A percentile compares a stretch with the other conserved stretches of the same genome.
phyloP scores from a whole-genome alignment of 306 rosid species.

The Castanospermum australe region DNA sequence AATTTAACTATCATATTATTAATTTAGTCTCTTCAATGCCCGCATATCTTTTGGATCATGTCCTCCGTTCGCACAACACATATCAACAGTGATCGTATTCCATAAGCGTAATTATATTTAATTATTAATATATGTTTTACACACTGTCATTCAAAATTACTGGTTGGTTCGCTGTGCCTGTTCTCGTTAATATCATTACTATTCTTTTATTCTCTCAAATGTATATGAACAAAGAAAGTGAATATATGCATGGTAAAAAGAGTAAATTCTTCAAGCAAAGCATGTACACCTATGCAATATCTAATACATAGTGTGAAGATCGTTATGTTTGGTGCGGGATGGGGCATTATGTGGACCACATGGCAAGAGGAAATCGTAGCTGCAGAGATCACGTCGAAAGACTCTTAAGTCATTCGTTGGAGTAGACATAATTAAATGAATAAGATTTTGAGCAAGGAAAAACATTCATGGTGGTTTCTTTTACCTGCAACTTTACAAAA shows the following conservation, averaged over 20 bases:
- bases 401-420: conserved; percentile 15
- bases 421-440: not conserved
- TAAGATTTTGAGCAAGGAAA: conserved; percentile 6
- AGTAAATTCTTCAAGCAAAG: not conserved
- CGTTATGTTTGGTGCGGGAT: not conserved
- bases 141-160: not conserved
- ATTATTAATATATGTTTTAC: not conserved
- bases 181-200: too few relatives aligned
- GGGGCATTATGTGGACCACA: conserved; percentile 8
- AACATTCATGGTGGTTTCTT: conserved; percentile 3
- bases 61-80: conserved; percentile 14
- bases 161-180: not conserved
- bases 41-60: conserved; percentile 30
- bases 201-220: not conserved
- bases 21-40: not conserved
- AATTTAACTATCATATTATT: not conserved
- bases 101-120: not conserved
- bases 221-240: not conserved
- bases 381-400: not conserved
- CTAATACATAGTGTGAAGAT: not conserved
- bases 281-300: too few relatives aligned
- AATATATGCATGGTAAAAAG: not conserved
- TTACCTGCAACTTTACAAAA: conserved; percentile 16
- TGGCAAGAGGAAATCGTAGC: not conserved
- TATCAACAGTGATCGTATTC: not conserved